Base-by-base conservation (phyloP, 1,284 basidiomycete species). In the Pseudozyma flocculosa region DNA sequence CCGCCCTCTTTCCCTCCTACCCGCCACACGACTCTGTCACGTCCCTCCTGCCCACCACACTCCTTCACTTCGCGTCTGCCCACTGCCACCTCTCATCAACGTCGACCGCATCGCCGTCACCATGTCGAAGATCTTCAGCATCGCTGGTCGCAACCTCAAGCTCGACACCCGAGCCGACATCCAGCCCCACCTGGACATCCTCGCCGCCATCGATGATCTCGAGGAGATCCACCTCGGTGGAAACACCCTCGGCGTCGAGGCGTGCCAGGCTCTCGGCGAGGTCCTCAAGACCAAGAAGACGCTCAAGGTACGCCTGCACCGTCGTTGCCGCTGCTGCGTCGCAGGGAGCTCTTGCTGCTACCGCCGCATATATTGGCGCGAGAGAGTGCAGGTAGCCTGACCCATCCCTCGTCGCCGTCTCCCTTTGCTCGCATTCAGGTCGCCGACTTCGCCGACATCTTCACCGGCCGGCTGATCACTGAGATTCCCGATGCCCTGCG, bases 381-480 rank as follows among this genome's bases (percentile, higher is more conserved):
- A n/a, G n/a, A n/a, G n/a, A n/a, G n/a, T n/a, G n/a, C n/a, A n/a
- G n/a, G n/a, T n/a, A n/a, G n/a, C n/a, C n/a, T n/a, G n/a, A n/a
- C n/a, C n/a, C n/a, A n/a, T n/a, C n/a, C n/a, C n/a, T n/a, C n/a
- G n/a, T n/a, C n/a, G n/a, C n/a, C n/a, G n/a, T n/a, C n/a, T n/a
- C n/a, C n/a, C n/a, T n/a, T n/a, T n/a, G n/a, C 21, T 9, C n/a
- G 32, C 46, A 11, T 43, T n/a, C 52, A 96, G 92, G 82, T 95
- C 50, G 94, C 92, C 66, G 88, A 97, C 82, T 89, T 97, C 68
- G 89, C 92, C 43, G 95, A 97, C 81, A 94, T 98, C 80, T 98
- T 98, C 81, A 97, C 94, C 11, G 91, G 93, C 45, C 88, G 95
- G 56, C 84, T 96, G 68, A 97, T 97, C 81, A 84, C 86, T 58